phyloP scores from a whole-genome alignment of 495 filamentous ascomycete species.

The Penicillium ochrochloron region DNA sequence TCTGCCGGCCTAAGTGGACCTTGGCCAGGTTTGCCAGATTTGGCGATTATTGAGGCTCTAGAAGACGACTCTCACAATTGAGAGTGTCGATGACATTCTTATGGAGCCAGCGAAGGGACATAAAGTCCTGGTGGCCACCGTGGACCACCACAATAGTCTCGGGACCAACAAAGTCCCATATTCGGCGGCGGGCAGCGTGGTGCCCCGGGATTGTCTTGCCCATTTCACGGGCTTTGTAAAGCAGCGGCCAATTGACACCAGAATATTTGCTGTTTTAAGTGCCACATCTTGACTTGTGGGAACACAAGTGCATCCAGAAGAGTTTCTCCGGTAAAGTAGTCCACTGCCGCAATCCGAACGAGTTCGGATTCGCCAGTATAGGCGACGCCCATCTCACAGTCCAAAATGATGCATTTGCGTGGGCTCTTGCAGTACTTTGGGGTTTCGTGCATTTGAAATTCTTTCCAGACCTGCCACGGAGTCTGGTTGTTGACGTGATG shows the following conservation, averaged over 20 bases:
- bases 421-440: neutral
- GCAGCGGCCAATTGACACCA: conserved; percentile 34
- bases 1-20: too few relatives aligned
- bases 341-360: conserved; percentile 47
- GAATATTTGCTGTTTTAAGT: conserved; percentile 47
- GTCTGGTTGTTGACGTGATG: neutral
- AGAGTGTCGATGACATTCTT: too few relatives aligned
- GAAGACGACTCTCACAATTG: too few relatives aligned
- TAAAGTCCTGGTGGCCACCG: too few relatives aligned
- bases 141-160: too few relatives aligned
- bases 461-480: neutral
- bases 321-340: conserved; percentile 46
- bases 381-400: conserved; percentile 55
- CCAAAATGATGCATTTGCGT: conserved; percentile 24
- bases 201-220: conserved; percentile 32
- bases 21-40: too few relatives aligned
- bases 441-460: conserved; percentile 4
- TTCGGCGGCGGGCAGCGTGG: conserved; percentile 31
- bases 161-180: conserved; percentile 33
- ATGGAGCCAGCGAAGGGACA: too few relatives aligned
- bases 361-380: conserved; percentile 39
- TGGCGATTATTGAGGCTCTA: too few relatives aligned
- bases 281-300: conserved; percentile 39
- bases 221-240: conserved; percentile 26
- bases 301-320: conserved; percentile 50